These are phyloP conservation scores for Ceratorhiza oryzae-sativae DNA, from an alignment of 1,284 basidiomycete genomes.

Conservation along the genomic window DNA sequence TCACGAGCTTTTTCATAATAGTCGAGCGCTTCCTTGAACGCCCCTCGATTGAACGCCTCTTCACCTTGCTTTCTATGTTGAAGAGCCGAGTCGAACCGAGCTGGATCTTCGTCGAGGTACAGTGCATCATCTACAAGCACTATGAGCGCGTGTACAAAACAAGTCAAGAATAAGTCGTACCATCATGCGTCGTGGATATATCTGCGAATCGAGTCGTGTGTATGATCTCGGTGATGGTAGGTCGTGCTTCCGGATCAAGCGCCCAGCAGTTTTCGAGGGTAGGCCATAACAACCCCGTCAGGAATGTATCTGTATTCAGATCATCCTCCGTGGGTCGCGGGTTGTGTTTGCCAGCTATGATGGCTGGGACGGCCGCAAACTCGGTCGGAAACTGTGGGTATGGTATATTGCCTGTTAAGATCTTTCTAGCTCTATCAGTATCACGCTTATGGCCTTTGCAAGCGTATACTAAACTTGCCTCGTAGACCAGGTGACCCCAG, in stretches of 20 bases:
- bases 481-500: slow-evolving; percentile 18
- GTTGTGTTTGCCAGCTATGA: background rate
- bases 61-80: background rate
- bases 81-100: background rate
- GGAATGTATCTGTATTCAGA: background rate
- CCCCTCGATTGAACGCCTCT: background rate
- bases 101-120: background rate
- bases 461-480: background rate
- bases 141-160: background rate
- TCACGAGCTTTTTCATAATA: background rate
- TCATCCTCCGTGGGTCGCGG: background rate
- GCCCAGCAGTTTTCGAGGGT: background rate
- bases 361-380: background rate
- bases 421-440: background rate
- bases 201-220: background rate
- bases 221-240: background rate
- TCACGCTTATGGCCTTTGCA: background rate
- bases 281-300: background rate
- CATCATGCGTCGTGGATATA: background rate
- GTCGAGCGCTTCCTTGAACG: slow-evolving; percentile 7
- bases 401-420: slow-evolving; percentile 1
- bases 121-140: background rate
- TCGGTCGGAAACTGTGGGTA: background rate
- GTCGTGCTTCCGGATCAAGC: background rate
- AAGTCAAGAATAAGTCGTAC: background rate